Conservation (phyloP, 257 asterid species). For the Solanum appendiculatum region DNA sequence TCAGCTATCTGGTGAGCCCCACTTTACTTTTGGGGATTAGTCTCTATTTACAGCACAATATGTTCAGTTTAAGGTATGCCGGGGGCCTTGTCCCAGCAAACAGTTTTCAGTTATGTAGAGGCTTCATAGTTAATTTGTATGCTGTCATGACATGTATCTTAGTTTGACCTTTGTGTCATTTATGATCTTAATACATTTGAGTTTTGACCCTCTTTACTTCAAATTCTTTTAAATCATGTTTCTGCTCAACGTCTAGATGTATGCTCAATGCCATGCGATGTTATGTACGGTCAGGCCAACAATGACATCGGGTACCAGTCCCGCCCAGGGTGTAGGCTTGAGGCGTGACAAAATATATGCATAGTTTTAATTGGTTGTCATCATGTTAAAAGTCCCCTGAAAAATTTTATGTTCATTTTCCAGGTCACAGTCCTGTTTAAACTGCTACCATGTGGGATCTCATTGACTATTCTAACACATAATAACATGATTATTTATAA, state of each 20-base stretch:
- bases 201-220: neutral
- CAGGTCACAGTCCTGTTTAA: neutral
- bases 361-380: neutral
- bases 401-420: neutral
- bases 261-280: neutral
- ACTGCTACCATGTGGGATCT: neutral
- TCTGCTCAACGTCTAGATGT: neutral
- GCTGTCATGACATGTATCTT: neutral
- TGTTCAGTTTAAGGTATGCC: neutral
- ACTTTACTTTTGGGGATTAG: neutral
- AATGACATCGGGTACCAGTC: neutral
- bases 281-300: neutral
- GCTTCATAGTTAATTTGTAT: neutral
- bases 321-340: neutral
- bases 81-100: neutral
- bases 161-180: neutral
- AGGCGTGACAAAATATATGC: neutral
- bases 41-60: neutral
- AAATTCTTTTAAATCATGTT: neutral
- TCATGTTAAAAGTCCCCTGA: neutral
- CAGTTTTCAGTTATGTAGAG: neutral
- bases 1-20: neutral
- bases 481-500: neutral
- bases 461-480: neutral
- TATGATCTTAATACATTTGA: neutral